Evolutionary conservation across 2,329 filamentous ascomycete species (phyloP), one percentile per base, ranked within the genome.

Genomic region (Ophiobolus disseminans): DNA sequence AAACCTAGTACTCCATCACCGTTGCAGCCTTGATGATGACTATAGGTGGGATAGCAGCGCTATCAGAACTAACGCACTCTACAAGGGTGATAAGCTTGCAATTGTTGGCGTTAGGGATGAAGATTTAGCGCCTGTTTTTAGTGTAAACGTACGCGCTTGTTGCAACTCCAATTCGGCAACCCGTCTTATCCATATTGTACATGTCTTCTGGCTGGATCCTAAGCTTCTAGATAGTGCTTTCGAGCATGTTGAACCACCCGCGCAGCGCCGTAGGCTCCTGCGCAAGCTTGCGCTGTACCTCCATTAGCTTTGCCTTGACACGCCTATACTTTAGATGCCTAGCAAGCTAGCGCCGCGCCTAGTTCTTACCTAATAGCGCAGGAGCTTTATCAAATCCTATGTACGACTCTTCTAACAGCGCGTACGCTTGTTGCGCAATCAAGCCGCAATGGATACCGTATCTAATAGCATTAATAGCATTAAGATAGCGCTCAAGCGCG

Each of bases 21-120:
- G 40, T 39, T 30, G 20, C 28, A 9, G 26, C 40, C 13, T 44
- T 40, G 11, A 49, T 34, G 13, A 49, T 35, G 13, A 44, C 22
- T 34, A 44, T 39, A 30, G 26, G 40, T 25, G 31, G 21, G 26
- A 49, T 49, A 20, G 16, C 11, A n/a, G 16, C 2, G 20, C 40
- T 26, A 25, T 16, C 13, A 17, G 40, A 17, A 13, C 14, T 31
- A 11, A 42, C 32, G 21, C 23, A 30, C 22, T 49, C 40, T 13
- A 49, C 26, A 9, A 44, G 34, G 17, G 26, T 39, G 31, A 49
- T 31, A 13, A 40, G 35, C 19, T 45, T 28, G 21, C 40, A 13
- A 17, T 49, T 49, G 14, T 37, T 48, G 21, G 38, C 23, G 11
- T 31, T 21, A 9, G 35, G 40, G n/a, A 49, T 49, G 14, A 40